A percentile compares a stretch with the other conserved stretches of the same genome.
phyloP scores from a whole-genome alignment of 2,329 filamentous ascomycete species.

The Metarhizium brunneum region DNA sequence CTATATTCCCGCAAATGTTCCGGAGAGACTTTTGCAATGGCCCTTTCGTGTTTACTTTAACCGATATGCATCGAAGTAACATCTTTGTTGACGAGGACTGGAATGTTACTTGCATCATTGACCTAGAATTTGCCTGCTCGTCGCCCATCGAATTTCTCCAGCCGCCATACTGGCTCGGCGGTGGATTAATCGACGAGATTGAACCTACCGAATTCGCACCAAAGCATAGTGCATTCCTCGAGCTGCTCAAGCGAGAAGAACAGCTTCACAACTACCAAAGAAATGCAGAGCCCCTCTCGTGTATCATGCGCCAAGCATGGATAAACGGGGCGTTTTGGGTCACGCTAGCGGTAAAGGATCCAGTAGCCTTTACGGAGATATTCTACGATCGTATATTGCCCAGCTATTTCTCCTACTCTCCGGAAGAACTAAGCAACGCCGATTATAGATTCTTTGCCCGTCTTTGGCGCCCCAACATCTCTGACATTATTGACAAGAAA shows the following conservation, averaged over 20 bases:
- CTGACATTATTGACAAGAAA: conserved; percentile 8
- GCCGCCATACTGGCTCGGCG: conserved; percentile 22
- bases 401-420: conserved; percentile 5
- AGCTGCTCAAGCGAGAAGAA: conserved; percentile 4
- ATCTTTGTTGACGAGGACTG: conserved; percentile 24
- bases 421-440: conserved; percentile 7
- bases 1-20: conserved; percentile 12
- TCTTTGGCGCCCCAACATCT: conserved; percentile 5
- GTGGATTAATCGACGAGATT: conserved; percentile 4
- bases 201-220: neutral
- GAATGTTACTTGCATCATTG: conserved; percentile 23
- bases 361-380: conserved; percentile 7
- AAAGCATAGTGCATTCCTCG: conserved; percentile 4
- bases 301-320: conserved; percentile 9
- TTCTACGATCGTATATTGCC: conserved; percentile 9
- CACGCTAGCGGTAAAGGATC: conserved; percentile 7
- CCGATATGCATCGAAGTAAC: conserved; percentile 23
- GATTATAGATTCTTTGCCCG: conserved; percentile 8
- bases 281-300: conserved; percentile 5
- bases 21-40: conserved; percentile 13
- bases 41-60: conserved; percentile 19
- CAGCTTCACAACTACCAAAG: neutral
- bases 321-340: conserved; percentile 8
- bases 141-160: conserved; percentile 17
- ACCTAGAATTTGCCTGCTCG: conserved; percentile 23